phyloP scores from a whole-genome alignment of 2,329 filamentous ascomycete species.

The Lizonia empirigonia region DNA sequence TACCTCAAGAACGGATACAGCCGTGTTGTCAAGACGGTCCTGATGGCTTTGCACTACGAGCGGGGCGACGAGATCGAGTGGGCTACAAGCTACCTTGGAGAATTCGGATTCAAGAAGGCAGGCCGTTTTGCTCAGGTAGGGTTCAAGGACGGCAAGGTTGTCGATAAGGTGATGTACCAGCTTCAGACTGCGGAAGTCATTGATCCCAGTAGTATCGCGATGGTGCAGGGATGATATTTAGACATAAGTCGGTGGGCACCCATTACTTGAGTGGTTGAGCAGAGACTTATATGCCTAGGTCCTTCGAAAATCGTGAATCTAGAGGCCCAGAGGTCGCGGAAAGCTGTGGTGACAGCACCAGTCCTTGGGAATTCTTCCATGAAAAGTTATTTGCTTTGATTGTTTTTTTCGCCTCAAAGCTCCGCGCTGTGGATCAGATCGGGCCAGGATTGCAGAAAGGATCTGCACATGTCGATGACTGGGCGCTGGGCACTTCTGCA shows the following conservation, averaged over 20 bases:
- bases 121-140: slow-evolving; percentile 39
- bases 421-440: neutral
- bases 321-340: neutral
- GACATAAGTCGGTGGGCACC: neutral
- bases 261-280: neutral
- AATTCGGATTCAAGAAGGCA: slow-evolving; percentile 41
- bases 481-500: neutral
- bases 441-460: neutral
- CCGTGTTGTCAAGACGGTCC: slow-evolving; percentile 45
- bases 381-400: slow-evolving; percentile 1
- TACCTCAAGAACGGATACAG: slow-evolving; percentile 38
- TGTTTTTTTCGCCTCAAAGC: too few relatives aligned
- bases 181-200: slow-evolving; percentile 37
- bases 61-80: slow-evolving; percentile 39
- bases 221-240: neutral
- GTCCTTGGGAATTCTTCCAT: neutral
- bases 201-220: slow-evolving; percentile 22
- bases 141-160: slow-evolving; percentile 37
- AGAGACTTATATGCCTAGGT: neutral
- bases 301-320: neutral
- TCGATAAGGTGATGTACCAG: slow-evolving; percentile 38
- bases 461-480: neutral
- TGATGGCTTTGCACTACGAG: slow-evolving; percentile 45
- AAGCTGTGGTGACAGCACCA: neutral
- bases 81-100: slow-evolving; percentile 45